Percentiles rank a stretch among this genome's conserved stretches.
These are phyloP conservation scores for Phoma sp. DNA, from an alignment of 2,329 filamentous ascomycete genomes.

Conservation along the genomic window DNA sequence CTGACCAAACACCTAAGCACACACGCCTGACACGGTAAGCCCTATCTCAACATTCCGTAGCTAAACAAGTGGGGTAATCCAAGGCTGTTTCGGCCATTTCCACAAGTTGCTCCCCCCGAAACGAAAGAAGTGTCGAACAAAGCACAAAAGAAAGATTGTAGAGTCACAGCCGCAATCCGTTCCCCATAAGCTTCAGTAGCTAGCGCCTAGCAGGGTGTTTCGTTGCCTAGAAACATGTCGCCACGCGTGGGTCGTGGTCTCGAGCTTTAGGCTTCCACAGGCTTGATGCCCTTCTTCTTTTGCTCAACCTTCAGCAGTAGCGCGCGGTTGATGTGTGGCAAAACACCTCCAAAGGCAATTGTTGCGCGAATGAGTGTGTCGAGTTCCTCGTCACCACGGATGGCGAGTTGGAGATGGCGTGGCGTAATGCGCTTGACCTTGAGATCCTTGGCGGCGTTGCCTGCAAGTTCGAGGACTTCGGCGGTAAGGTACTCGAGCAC, in stretches of 20 bases:
- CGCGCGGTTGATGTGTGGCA: slow-evolving; percentile 98
- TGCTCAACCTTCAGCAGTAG: slow-evolving; percentile 95
- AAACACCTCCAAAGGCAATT: slow-evolving; percentile 96
- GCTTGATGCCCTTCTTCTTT: slow-evolving; percentile 91
- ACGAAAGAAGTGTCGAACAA: slow-evolving; percentile 20
- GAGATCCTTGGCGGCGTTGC: slow-evolving; percentile 98
- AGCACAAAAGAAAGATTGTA: slow-evolving; percentile 28
- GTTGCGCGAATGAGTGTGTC: slow-evolving; percentile 97
- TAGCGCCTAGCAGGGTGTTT: slow-evolving; percentile 2
- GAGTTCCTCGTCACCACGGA: slow-evolving; percentile 97
- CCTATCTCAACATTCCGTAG: slow-evolving; percentile 25
- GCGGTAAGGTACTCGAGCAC: slow-evolving; percentile 98
- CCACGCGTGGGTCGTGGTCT: slow-evolving; percentile 6
- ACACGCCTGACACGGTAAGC: slow-evolving; percentile 32
- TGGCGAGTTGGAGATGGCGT: slow-evolving; percentile 95
- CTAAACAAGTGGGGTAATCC: slow-evolving; percentile 15
- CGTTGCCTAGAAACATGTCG: slow-evolving; percentile 7
- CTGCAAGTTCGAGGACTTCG: slow-evolving; percentile 96
- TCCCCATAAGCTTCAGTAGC: slow-evolving; percentile 1
- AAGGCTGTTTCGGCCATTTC: slow-evolving; percentile 13
- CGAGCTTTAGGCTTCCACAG: slow-evolving; percentile 37
- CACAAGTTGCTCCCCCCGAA: slow-evolving; percentile 11
- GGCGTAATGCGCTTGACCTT: slow-evolving; percentile 99
- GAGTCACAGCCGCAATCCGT: slow-evolving; percentile 12
- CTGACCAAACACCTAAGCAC: slow-evolving; percentile 36